Base-by-base conservation (phyloP, 805 yeast genomes). In the Cyberlindnera mississippiensis region DNA sequence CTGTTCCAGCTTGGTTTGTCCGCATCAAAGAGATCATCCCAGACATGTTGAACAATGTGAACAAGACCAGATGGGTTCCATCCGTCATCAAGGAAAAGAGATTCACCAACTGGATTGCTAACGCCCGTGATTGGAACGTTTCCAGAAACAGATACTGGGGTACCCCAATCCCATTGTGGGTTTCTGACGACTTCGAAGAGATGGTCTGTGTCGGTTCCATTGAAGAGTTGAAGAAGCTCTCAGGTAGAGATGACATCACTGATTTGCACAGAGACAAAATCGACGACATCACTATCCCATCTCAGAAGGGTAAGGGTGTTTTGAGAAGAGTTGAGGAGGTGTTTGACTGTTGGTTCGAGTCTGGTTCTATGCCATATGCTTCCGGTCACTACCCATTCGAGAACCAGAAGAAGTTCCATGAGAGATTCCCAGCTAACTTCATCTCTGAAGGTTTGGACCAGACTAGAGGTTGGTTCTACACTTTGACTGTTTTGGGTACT, bases 111-210 rank as follows among this genome's bases (percentile, higher is more conserved):
- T 93, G 99, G 99, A 85, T 93, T 64, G 88, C 93, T 55, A 91
- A 90, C 59, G 99, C 99, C 38, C 86, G 99, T 68, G 99, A 93
- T 68, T 93, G 99, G 99, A 93, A 93, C 63, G 78, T 93, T 50
- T 89, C 97, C 19, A 85, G 99, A 77, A 91, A 91, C 74, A 79
- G 99, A 69, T 93, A 93, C 69, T 93, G 99, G 99, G 99, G 99
- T 72, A 93, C 98, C 24, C 99, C 99, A 47, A 81, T 93, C 56
- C 99, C 99, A 49, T 71, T 93, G 61, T 93, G 99, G 99, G 96
- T 80, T 40, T 80, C 90, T 53, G 98, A 90, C 15, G 99, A 93
- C 64, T 79, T 73, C 53, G 84, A 86, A 67, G 99, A 93, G 71
- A 68, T 91, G 51, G 91, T 93, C 32, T 93, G 97, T 72, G 69